Base-by-base conservation (phyloP, 2,329 filamentous ascomycete genomes). In the Arachnomyces sp. region DNA sequence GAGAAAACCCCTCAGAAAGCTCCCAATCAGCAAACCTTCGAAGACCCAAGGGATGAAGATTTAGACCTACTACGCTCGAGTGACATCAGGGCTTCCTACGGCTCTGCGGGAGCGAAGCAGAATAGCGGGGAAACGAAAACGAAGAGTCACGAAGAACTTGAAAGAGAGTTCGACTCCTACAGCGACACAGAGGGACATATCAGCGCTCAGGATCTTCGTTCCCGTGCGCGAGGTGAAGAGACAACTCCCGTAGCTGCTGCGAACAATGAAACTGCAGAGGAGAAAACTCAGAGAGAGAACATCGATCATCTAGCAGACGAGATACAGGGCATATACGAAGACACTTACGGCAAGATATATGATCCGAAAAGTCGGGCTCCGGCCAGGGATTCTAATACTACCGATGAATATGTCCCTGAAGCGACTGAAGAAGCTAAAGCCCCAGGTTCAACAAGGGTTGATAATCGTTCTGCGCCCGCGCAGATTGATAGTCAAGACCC, bases 71-170 rank as follows among this genome's bases (percentile, higher is more conserved):
- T 65, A 31, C 49, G 53, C 30, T 56, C 60, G 2, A 60, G 53
- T 38, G 61, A 64, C 45, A 57, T 65, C 14, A 55, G 61, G 34
- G 54, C 57, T 9, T 45, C 51, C 15, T 62, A 56, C 39, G 48
- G 49, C 34, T 28, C 48, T 9, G 49, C 45, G 25, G 43, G 42
- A 8, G 45, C 50, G n/a, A 49, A 47, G 20, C 48, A 46, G 13
- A 44, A 52, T 5, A 28, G 45, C 4, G 50, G 53, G 7, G 36
- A 40, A 3, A 42, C 48, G 25, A 51, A 49, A 28, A 43, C 42
- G 31, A 12, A 49, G 28, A 39, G 25, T 18, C 45, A 48, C n/a
- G 39, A 49, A 18, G 43, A 44, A 7, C 34, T 56, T 36, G 51
- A 58, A 37, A 32, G 47, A 11, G 46, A 45, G 6, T 56, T 49